Evolutionary conservation across 495 filamentous ascomycete genomes (phyloP).

Genomic region (Aspergillus haitiensis): DNA sequence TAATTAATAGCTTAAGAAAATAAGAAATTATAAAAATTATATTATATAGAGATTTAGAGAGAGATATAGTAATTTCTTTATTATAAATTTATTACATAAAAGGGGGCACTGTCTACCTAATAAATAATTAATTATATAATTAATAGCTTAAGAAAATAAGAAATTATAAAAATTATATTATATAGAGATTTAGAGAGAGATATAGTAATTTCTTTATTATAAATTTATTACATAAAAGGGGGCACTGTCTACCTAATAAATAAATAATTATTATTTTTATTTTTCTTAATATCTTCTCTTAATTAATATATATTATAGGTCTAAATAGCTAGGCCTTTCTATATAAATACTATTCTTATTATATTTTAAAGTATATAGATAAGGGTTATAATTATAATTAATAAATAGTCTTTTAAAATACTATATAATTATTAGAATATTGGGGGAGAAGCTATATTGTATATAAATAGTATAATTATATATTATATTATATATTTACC

Average conservation of each 20-base stretch:
- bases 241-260: not conserved
- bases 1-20: not conserved
- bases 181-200: not conserved
- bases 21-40: not conserved
- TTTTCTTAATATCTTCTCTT: not conserved
- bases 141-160: not conserved
- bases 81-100: not conserved
- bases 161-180: not conserved
- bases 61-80: not conserved
- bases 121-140: not conserved
- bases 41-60: not conserved
- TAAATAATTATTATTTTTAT: not conserved
- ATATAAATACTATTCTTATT: slow-evolving; percentile 4
- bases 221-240: not conserved
- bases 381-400: not conserved
- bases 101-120: not conserved
- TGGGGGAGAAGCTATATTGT: not conserved
- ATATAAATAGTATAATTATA: slow-evolving; percentile 4
- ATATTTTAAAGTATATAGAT: not conserved
- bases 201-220: not conserved
- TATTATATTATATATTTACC: not conserved
- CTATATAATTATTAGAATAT: slow-evolving; percentile 1
- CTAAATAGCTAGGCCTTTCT: not conserved
- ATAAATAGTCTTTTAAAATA: not conserved
- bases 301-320: not conserved